Base-by-base conservation (phyloP, 2,329 filamentous ascomycete genomes). In the Trichoderma semiorbis region DNA sequence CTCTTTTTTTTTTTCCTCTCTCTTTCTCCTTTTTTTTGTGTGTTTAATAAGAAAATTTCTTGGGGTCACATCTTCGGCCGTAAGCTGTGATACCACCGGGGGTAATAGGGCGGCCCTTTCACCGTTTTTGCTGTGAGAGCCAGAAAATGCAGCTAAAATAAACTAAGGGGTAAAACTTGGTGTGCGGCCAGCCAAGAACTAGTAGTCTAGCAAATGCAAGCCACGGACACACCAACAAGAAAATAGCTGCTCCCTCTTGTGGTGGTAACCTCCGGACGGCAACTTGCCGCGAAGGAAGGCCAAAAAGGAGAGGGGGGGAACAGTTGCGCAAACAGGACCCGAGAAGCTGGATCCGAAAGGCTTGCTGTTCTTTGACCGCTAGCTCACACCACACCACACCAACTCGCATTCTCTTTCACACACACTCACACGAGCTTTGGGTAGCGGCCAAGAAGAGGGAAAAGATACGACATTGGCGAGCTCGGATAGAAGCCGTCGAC, bases 301-400 rank as follows among this genome's bases (percentile, higher is more conserved):
- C n/a, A 30, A 12, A 57, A 28, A 28, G 32, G 34, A 24, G 26
- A 18, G 53, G 43, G 32, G 28, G 16, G n/a, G 21, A 5, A n/a
- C 3, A 16, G 62, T 36, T 32, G 63, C 24, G 58, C 58, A 30
- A 67, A 61, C 55, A 39, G 32, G 57, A 55, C 70, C 70, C 70
- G 70, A 68, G 62, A 63, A 61, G 24, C 55, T 68, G 70, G 70
- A 68, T 72, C 70, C 64, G 70, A 57, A 50, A n/a, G 32, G 30
- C 30, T 57, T 39, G 16, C 36, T 39, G 63, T 16, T 30, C 30
- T 60, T 50, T 50, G 34, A 24, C 36, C 47, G 34, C 47, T 24
- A 28, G 34, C 3, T 2, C 14, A 39, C 36, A 39, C 18, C 21
- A 39, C 43, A 21, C 43, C 8, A 50, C 43, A 7, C 34, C 34